A percentile compares a stretch with the other conserved stretches of the same genome.
Conservation (phyloP, 176 grass and related monocot genomes). For the Puccinellia tenuiflora region DNA sequence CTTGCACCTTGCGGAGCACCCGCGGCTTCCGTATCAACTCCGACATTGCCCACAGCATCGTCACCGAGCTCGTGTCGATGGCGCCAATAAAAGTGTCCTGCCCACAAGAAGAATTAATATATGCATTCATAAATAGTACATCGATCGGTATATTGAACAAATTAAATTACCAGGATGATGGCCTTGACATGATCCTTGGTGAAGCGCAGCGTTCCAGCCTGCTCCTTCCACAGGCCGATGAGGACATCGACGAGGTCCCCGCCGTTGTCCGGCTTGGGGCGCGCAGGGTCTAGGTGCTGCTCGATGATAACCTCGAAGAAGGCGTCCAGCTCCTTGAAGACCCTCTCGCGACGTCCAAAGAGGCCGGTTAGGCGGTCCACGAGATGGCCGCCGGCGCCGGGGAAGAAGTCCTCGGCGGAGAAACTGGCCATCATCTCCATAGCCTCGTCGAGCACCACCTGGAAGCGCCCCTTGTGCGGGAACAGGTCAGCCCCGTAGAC, state of each 20-base stretch:
- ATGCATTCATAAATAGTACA: no score
- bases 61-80: background rate
- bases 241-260: no score
- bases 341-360: background rate
- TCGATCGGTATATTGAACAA: no score
- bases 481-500: background rate
- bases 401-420: no score
- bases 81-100: background rate
- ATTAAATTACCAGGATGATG: no score
- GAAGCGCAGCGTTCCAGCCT: background rate
- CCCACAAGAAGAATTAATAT: no score
- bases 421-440: slow-evolving; percentile 2
- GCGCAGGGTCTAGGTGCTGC: background rate
- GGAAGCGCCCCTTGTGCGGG: background rate
- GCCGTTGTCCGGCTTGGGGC: background rate
- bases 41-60: slow-evolving; percentile 1
- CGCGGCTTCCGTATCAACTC: background rate
- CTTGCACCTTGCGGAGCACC: background rate
- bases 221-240: background rate
- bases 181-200: slow-evolving; percentile 22
- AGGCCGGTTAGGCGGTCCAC: background rate
- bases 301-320: background rate
- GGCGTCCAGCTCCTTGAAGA: slow-evolving; percentile 12
- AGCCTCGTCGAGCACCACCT: background rate
- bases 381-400: background rate